Evolutionary conservation across 805 yeast genomes (phyloP).

Genomic region (Pichia phayaonensis): DNA sequence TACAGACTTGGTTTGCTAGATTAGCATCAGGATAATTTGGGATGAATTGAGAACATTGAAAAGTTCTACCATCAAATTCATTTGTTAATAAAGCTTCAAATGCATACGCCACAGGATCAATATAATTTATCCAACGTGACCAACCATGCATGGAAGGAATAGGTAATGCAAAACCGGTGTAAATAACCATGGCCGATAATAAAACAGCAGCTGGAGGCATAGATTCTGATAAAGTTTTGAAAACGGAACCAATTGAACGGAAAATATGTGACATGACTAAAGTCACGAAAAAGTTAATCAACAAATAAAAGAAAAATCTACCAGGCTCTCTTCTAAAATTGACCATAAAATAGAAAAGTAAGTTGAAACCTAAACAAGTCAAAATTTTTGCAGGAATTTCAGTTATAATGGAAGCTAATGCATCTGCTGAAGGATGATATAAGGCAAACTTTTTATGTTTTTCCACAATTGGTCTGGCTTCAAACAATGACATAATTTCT

Average conservation of each 20-base stretch:
- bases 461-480: conserved; percentile 50
- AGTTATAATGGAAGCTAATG: conserved; percentile 50
- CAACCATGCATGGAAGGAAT: conserved; percentile 52
- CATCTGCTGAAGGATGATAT: conserved; percentile 54
- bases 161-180: conserved; percentile 54
- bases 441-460: conserved; percentile 50
- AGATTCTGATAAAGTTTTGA: conserved; percentile 42
- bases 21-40: conserved; percentile 33
- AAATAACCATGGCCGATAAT: conserved; percentile 38
- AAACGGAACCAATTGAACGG: conserved; percentile 44
- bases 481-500: conserved; percentile 49
- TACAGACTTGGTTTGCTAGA: conserved; percentile 21
- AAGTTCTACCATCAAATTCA: conserved; percentile 43
- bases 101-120: conserved; percentile 52
- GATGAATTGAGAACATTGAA: conserved; percentile 40
- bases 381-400: conserved; percentile 48
- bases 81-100: conserved; percentile 53
- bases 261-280: conserved; percentile 48
- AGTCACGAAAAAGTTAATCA: conserved; percentile 37
- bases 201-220: conserved; percentile 52
- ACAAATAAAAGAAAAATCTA: conserved; percentile 43
- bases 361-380: conserved; percentile 39
- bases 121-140: conserved; percentile 58
- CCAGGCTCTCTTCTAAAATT: conserved; percentile 47
- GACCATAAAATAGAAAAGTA: conserved; percentile 45